phyloP scores from a whole-genome alignment of 306 rosid species.

The Cicer cuneatum region DNA sequence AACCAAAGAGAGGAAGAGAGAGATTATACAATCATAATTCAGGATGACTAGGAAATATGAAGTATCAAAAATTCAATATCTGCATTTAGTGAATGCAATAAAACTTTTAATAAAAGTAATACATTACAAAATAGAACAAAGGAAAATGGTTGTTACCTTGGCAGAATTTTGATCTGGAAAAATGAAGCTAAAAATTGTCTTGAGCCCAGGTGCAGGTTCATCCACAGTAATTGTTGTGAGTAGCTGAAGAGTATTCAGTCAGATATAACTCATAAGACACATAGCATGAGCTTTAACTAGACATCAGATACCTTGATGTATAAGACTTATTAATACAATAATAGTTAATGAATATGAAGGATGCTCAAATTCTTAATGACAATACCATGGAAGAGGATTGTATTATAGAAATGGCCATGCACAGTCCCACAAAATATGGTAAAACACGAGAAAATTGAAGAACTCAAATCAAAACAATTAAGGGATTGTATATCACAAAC shows the following conservation, averaged over 20 bases:
- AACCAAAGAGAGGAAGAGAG: slow-evolving; percentile 30
- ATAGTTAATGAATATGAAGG: background rate
- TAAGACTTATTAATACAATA: background rate
- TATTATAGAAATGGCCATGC: background rate
- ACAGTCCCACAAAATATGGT: background rate
- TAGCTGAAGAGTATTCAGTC: slow-evolving; percentile 59
- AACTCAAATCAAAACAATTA: background rate
- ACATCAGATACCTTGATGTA: background rate
- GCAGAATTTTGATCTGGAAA: slow-evolving; percentile 93
- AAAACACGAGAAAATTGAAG: no score
- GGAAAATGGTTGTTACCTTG: slow-evolving; percentile 59
- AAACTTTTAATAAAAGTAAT: background rate
- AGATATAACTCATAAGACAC: background rate
- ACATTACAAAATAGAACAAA: background rate
- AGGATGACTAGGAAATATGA: slow-evolving; percentile 1
- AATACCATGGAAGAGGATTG: background rate
- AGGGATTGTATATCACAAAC: background rate
- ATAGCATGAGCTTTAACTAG: background rate
- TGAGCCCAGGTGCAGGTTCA: slow-evolving; percentile 92
- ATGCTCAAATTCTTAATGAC: background rate
- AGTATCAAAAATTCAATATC: background rate
- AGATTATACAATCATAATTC: background rate
- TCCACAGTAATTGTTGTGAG: slow-evolving; percentile 84
- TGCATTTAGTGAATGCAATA: slow-evolving; percentile 4
- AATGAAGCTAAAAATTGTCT: slow-evolving; percentile 81